Conservation (phyloP, 2,329 filamentous ascomycete genomes). For the Myriangium duriaei region DNA sequence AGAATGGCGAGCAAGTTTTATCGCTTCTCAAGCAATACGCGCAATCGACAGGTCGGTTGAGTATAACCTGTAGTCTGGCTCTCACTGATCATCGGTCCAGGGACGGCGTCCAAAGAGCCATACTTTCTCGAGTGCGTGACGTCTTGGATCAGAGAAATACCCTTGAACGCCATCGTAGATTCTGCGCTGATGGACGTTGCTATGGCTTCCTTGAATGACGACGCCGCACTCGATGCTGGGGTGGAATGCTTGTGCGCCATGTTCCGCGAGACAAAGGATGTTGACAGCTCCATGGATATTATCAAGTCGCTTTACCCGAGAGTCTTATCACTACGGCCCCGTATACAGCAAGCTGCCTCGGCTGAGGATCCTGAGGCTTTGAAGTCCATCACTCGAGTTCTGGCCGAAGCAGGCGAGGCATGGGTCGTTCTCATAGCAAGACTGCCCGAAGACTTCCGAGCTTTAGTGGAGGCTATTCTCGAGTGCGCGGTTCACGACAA, state of each 20-base stretch:
- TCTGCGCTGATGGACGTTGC: conserved; percentile 75
- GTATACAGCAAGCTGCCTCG: conserved; percentile 60
- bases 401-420: conserved; percentile 83
- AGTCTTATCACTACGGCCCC: conserved; percentile 62
- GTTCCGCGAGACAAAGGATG: conserved; percentile 81
- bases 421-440: conserved; percentile 90
- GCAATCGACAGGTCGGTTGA: conserved; percentile 67
- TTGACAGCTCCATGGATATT: conserved; percentile 73
- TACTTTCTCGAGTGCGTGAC: conserved; percentile 90
- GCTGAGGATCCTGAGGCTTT: conserved; percentile 76
- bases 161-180: conserved; percentile 67
- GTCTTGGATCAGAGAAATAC: conserved; percentile 91
- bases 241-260: conserved; percentile 89
- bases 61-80: neutral
- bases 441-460: conserved; percentile 67
- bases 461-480: conserved; percentile 78
- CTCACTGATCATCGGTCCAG: conserved; percentile 33
- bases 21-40: conserved; percentile 79
- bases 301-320: conserved; percentile 76
- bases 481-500: conserved; percentile 80
- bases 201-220: conserved; percentile 61
- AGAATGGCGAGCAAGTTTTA: conserved; percentile 82
- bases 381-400: conserved; percentile 79
- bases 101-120: conserved; percentile 68
- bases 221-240: conserved; percentile 71